Evolutionary conservation across 1,284 basidiomycete species (phyloP).

Genomic region (Apiotrichum veenhuisii): DNA sequence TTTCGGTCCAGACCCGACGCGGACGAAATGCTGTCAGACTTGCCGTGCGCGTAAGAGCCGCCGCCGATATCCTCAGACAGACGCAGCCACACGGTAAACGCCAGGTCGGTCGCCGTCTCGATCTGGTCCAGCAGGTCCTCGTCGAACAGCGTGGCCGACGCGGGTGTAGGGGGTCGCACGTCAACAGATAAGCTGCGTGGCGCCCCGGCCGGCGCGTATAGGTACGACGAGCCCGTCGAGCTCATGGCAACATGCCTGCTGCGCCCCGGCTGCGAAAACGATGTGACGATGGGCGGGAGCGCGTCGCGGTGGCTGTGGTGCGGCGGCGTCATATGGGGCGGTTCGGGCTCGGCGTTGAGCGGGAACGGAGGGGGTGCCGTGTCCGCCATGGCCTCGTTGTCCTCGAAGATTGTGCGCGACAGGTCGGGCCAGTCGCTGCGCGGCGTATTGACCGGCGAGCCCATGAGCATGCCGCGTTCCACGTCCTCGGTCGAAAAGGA

Average conservation of each 20-base stretch:
- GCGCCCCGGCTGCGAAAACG: conserved; percentile 19
- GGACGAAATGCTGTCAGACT: conserved; percentile 13
- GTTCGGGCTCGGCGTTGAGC: conserved; percentile 16
- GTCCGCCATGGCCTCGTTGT: conserved; percentile 6
- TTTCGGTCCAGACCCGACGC: conserved; percentile 11
- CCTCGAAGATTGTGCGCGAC: conserved; percentile 13
- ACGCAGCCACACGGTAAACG: conserved; percentile 51
- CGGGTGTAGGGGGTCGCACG: conserved; percentile 45
- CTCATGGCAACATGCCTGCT: conserved; percentile 32
- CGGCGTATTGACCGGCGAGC: conserved; percentile 44
- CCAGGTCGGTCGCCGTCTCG: conserved; percentile 51
- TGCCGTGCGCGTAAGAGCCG: conserved; percentile 12
- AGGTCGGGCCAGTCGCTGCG: conserved; percentile 13
- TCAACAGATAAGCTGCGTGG: conserved; percentile 41
- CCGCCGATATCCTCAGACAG: conserved; percentile 50
- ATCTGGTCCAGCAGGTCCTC: conserved; percentile 52
- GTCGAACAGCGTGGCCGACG: conserved; percentile 48
- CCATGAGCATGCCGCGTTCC: conserved; percentile 75
- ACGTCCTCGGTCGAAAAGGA: conserved; percentile 90
- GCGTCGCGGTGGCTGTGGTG: neutral
- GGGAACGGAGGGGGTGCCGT: conserved; percentile 16
- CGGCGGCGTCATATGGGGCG: neutral
- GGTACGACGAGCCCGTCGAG: conserved; percentile 32
- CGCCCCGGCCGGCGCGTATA: conserved; percentile 3
- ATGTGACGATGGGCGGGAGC: conserved; percentile 21